Conservation (phyloP, 768 basidiomycete genomes). For the Candolleomyces aberdarensis region DNA sequence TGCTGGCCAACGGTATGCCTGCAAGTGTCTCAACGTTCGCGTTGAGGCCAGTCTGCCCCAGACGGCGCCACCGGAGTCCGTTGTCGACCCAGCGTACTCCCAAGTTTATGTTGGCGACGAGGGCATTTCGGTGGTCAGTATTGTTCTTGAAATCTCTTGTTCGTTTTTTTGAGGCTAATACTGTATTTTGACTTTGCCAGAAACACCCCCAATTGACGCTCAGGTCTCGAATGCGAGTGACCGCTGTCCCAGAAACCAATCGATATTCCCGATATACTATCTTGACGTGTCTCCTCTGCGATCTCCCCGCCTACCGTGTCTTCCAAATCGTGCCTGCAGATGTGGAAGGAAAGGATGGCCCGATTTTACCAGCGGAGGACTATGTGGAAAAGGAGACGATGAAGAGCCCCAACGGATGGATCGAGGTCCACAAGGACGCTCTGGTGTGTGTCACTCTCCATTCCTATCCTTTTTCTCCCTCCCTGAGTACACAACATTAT, state of each 20-base stretch:
- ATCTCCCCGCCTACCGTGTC: constrained; percentile 65
- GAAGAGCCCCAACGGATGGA: constrained; percentile 67
- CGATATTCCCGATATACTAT: constrained; percentile 58
- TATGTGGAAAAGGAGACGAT: constrained; percentile 75
- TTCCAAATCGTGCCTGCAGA: constrained; percentile 55
- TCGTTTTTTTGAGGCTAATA: constrained; percentile 11
- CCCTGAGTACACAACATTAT: too few relatives aligned
- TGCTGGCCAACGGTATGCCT: constrained; percentile 41
- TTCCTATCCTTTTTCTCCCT: not conserved
- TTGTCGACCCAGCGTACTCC: constrained; percentile 40
- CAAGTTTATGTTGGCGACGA: constrained; percentile 63
- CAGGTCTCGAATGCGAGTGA: constrained; percentile 50
- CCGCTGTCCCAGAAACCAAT: constrained; percentile 39
- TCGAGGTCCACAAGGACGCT: constrained; percentile 64
- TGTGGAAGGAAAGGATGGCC: constrained; percentile 58
- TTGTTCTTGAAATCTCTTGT: not conserved
- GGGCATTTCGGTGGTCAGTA: constrained; percentile 63
- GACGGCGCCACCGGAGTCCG: constrained; percentile 27
- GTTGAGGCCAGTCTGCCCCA: constrained; percentile 39
- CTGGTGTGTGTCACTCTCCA: constrained; percentile 50
- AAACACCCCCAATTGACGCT: constrained; percentile 68
- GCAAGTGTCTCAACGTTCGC: constrained; percentile 71
- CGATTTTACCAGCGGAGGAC: constrained; percentile 66
- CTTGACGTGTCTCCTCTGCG: constrained; percentile 69
- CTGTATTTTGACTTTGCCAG: constrained; percentile 30